These are phyloP conservation scores for Cutaneotrichosporon sp. DNA, from an alignment of 1,284 basidiomycete genomes.

Conservation along the genomic window DNA sequence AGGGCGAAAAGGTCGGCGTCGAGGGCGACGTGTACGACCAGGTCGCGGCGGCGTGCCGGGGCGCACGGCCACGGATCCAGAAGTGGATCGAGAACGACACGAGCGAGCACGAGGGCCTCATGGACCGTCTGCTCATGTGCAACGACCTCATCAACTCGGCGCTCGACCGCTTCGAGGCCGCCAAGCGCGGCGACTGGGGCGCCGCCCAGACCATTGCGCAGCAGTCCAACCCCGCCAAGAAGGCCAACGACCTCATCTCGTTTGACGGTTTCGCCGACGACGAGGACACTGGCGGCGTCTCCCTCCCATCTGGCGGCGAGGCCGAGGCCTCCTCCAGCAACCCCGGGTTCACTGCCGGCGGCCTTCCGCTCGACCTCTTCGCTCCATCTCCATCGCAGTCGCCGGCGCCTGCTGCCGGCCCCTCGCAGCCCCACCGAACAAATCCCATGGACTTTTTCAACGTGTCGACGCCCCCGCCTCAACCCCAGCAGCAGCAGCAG, in stretches of 20 bases:
- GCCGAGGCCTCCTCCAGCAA: constrained; percentile 27
- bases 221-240: constrained; percentile 2
- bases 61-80: constrained; percentile 90
- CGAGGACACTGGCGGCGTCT: constrained; percentile 36
- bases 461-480: constrained; percentile 23
- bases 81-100: constrained; percentile 95
- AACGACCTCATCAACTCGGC: constrained; percentile 98
- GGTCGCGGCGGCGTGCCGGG: constrained; percentile 79
- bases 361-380: constrained; percentile 54
- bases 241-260: constrained; percentile 48
- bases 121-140: constrained; percentile 90
- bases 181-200: constrained; percentile 80
- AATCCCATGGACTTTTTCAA: constrained; percentile 54
- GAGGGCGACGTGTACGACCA: constrained; percentile 95
- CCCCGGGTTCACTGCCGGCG: constrained; percentile 41
- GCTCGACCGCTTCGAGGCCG: constrained; percentile 84
- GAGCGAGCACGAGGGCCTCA: constrained; percentile 74
- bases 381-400: constrained; percentile 43
- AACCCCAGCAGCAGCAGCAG: constrained; percentile 14
- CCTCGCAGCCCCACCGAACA: constrained; percentile 25
- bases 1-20: constrained; percentile 72
- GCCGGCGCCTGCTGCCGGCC: constrained; percentile 20
- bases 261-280: constrained; percentile 55
- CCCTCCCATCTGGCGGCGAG: constrained; percentile 38
- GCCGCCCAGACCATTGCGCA: constrained; percentile 32